Percentiles rank a stretch among this genome's conserved stretches.
Conservation (phyloP, 345 rosid genomes). For the Anacardium occidentale region DNA sequence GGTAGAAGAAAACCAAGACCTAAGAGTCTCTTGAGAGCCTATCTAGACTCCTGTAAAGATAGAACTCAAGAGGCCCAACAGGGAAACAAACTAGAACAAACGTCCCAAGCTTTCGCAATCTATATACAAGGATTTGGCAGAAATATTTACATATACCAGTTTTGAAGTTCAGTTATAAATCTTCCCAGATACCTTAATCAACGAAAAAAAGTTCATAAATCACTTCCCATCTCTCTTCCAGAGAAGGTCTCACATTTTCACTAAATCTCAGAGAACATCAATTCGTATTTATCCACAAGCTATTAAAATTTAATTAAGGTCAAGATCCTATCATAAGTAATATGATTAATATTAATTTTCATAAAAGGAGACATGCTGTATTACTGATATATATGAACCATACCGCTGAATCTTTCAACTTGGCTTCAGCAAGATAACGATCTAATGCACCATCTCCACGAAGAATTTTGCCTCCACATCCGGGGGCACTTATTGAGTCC, state of each 20-base stretch:
- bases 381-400: conserved; percentile 1
- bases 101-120: no score
- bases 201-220: not conserved
- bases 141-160: no score
- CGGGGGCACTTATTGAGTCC: conserved; percentile 48
- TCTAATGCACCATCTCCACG: conserved; percentile 76
- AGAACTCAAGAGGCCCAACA: no score
- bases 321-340: not conserved
- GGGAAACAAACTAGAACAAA: no score
- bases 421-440: conserved; percentile 45
- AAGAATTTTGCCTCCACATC: conserved; percentile 76
- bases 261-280: not conserved
- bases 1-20: no score
- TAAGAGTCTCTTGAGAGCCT: no score
- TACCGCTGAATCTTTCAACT: conserved; percentile 51
- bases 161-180: no score
- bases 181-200: no score
- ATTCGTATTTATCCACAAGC: not conserved
- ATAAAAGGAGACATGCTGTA: no score
- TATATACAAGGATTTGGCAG: not conserved
- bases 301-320: not conserved
- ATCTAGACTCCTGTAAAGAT: no score
- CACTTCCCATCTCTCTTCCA: not conserved
- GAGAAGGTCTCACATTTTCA: not conserved
- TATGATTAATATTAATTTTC: no score